These are phyloP conservation scores for Linnemannia exigua DNA, from an alignment of 192 early-diverging fungal genomes.

Conservation along the genomic window DNA sequence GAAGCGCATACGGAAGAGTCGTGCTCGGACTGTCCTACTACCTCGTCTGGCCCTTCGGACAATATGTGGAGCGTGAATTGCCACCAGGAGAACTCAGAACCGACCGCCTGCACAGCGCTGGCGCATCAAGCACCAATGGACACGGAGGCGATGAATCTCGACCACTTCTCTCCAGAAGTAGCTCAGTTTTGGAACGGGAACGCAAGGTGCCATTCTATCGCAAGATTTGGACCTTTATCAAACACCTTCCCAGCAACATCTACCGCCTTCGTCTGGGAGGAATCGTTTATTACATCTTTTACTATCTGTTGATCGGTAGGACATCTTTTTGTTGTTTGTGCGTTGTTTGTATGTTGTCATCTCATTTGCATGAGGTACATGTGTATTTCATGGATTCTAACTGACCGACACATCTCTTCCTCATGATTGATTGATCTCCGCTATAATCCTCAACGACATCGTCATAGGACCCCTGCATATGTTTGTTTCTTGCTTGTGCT, in stretches of 20 bases:
- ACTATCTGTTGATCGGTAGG: conserved; percentile 63
- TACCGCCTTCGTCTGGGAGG: conserved; percentile 59
- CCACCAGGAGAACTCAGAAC: conserved; percentile 41
- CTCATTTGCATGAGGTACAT: background rate
- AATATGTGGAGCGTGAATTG: conserved; percentile 82
- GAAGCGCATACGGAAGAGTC: conserved; percentile 72
- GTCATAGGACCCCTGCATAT: conserved; percentile 81
- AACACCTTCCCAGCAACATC: conserved; percentile 36
- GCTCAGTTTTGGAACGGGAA: conserved; percentile 43
- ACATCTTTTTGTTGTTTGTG: no score
- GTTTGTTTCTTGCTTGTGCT: conserved; percentile 81
- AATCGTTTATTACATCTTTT: conserved; percentile 65
- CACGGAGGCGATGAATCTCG: conserved; percentile 36
- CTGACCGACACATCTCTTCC: background rate
- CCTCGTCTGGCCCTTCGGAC: conserved; percentile 96
- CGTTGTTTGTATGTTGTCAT: background rate
- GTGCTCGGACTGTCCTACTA: conserved; percentile 86
- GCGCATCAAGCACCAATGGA: background rate
- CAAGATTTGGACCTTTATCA: conserved; percentile 8
- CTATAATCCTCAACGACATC: conserved; percentile 29
- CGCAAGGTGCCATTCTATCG: conserved; percentile 5
- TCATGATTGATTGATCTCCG: conserved; percentile 4
- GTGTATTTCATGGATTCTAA: background rate
- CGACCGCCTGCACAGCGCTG: conserved; percentile 5
- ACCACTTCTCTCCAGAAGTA: conserved; percentile 51